phyloP scores from a whole-genome alignment of 805 yeast species.

The Sporopachydermia quercuum region DNA sequence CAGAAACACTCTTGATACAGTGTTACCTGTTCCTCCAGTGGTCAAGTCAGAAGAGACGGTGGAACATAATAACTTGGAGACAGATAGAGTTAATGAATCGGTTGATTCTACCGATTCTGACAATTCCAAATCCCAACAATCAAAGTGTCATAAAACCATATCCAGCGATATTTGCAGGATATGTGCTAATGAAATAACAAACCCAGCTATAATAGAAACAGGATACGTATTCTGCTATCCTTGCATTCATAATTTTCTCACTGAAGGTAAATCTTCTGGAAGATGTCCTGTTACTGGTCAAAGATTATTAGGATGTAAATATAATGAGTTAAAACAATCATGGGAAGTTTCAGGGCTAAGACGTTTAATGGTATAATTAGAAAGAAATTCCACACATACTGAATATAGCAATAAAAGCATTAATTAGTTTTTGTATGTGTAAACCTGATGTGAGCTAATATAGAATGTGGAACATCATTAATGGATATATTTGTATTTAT shows the following conservation, averaged over 20 bases:
- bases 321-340: constrained; percentile 36
- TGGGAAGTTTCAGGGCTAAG: constrained; percentile 72
- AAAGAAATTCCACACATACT: no score
- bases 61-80: background rate
- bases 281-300: constrained; percentile 77
- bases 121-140: no score
- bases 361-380: constrained; percentile 44
- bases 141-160: no score
- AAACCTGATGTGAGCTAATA: no score
- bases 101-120: no score
- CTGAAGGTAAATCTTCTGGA: constrained; percentile 39
- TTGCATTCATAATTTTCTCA: constrained; percentile 58
- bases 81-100: no score
- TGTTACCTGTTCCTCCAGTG: constrained; percentile 30
- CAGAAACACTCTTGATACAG: constrained; percentile 29
- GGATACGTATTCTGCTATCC: constrained; percentile 85
- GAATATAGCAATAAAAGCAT: no score
- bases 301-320: constrained; percentile 54
- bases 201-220: constrained; percentile 82
- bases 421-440: no score
- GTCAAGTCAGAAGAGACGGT: no score
- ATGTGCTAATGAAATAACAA: constrained; percentile 47
- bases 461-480: no score
- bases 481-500: no score
- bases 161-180: constrained; percentile 15